A percentile compares a stretch with the other conserved stretches of the same genome.
These are phyloP conservation scores for Immersiella caudata DNA, from an alignment of 495 filamentous ascomycete genomes.

Conservation along the genomic window DNA sequence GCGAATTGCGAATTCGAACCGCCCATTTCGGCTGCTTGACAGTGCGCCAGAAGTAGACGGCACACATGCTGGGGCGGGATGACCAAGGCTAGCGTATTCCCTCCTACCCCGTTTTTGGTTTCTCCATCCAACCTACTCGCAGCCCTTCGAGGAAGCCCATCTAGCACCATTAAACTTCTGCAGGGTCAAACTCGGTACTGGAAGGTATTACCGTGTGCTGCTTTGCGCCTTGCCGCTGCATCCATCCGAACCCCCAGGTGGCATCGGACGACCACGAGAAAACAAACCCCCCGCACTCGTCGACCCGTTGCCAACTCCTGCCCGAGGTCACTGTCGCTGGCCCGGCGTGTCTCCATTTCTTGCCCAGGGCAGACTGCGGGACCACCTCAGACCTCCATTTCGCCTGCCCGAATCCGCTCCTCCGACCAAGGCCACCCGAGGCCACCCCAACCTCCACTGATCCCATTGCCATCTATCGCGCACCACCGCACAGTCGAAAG, in stretches of 20 bases:
- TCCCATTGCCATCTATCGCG: neutral
- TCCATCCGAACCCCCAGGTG: neutral
- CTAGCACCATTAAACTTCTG: neutral
- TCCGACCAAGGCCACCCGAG: neutral
- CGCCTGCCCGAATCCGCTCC: conserved; percentile 1
- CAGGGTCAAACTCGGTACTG: neutral
- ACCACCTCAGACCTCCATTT: neutral
- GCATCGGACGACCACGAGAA: neutral
- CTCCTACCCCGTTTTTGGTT: conserved; percentile 11
- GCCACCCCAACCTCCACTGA: neutral
- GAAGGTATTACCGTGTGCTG: neutral
- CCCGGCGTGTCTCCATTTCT: neutral
- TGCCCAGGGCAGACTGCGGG: neutral
- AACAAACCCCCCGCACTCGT: neutral
- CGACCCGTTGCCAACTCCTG: neutral
- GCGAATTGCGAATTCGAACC: conserved; percentile 8
- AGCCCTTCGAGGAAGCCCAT: neutral
- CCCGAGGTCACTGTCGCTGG: neutral
- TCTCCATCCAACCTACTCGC: conserved; percentile 4
- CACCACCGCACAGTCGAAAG: neutral
- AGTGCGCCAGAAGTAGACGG: neutral
- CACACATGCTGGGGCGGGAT: neutral
- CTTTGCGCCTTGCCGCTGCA: neutral
- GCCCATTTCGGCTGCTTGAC: neutral
- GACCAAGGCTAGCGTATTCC: neutral